phyloP scores from a whole-genome alignment of 257 asterid genomes.

The Solanum paucissectum region DNA sequence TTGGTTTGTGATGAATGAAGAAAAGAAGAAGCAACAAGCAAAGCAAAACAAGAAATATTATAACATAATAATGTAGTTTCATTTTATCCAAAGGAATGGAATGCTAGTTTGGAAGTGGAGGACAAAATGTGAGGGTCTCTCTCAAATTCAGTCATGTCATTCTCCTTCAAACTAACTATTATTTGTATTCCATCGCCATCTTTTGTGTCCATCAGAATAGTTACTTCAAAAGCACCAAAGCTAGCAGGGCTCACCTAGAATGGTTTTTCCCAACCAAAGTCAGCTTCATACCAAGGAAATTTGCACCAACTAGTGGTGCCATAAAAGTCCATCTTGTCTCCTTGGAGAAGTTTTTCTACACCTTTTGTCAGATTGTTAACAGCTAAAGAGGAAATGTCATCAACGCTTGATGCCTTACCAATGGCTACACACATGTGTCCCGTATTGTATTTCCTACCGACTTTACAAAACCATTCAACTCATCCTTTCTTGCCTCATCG shows the following conservation, averaged over 20 bases:
- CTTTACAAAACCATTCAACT: background rate
- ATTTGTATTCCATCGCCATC: constrained; percentile 19
- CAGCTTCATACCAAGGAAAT: background rate
- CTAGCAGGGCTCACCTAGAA: background rate
- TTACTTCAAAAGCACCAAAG: too few relatives aligned
- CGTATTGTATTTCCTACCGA: background rate
- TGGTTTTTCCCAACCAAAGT: constrained; percentile 37
- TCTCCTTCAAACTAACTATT: constrained; percentile 2
- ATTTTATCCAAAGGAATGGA: background rate
- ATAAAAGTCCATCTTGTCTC: background rate
- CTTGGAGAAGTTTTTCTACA: background rate
- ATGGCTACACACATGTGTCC: background rate
- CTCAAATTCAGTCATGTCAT: constrained; percentile 5
- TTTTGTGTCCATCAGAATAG: background rate
- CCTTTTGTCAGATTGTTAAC: fast-evolving
- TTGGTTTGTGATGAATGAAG: too few relatives aligned
- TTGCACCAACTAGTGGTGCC: constrained; percentile 15
- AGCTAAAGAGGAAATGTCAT: background rate
- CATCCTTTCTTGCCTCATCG: background rate
- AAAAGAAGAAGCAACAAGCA: too few relatives aligned
- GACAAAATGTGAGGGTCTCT: background rate
- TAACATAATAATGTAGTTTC: too few relatives aligned
- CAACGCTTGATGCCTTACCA: background rate
- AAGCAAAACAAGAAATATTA: too few relatives aligned
- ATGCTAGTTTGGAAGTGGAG: background rate